These are phyloP conservation scores for Suillus subluteus DNA, from an alignment of 768 basidiomycete species.

Conservation along the genomic window DNA sequence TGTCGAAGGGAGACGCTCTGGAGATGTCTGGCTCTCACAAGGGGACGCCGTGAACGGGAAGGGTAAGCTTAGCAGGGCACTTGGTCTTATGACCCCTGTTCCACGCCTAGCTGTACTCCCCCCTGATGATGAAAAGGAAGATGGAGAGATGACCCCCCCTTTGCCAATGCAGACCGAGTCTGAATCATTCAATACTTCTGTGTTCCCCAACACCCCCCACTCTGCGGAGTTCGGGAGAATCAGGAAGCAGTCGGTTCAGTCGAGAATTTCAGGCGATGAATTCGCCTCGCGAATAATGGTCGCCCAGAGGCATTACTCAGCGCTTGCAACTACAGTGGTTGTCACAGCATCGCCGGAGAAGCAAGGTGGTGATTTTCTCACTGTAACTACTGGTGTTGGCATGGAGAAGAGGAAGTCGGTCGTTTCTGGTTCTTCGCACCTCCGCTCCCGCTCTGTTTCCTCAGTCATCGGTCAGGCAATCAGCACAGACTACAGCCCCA, in stretches of 20 bases:
- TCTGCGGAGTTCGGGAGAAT: constrained; percentile 61
- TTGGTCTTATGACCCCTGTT: constrained; percentile 63
- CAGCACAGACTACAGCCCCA: constrained; percentile 42
- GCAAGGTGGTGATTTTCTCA: constrained; percentile 21
- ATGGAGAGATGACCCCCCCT: constrained; percentile 56
- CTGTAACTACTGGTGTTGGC: constrained; percentile 38
- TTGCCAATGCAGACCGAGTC: constrained; percentile 61
- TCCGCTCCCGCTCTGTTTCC: constrained; percentile 64
- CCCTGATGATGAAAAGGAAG: constrained; percentile 43
- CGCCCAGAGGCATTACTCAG: constrained; percentile 73
- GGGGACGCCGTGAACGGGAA: constrained; percentile 76
- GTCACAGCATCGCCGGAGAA: constrained; percentile 54
- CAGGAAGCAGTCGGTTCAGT: constrained; percentile 56
- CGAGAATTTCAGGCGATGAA: constrained; percentile 53
- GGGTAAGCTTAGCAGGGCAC: constrained; percentile 58
- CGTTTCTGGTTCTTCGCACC: constrained; percentile 41
- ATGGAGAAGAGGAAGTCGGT: constrained; percentile 35
- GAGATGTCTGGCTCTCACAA: constrained; percentile 74
- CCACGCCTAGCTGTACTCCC: constrained; percentile 75
- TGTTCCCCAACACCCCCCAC: constrained; percentile 54
- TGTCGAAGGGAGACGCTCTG: constrained; percentile 71
- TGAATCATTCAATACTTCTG: constrained; percentile 42
- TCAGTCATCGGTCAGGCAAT: constrained; percentile 48
- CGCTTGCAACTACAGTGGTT: constrained; percentile 66
- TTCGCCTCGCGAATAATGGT: constrained; percentile 65